These are phyloP conservation scores for Kalmanozyma brasiliensis DNA, from an alignment of 1,284 basidiomycete species.

Conservation along the genomic window DNA sequence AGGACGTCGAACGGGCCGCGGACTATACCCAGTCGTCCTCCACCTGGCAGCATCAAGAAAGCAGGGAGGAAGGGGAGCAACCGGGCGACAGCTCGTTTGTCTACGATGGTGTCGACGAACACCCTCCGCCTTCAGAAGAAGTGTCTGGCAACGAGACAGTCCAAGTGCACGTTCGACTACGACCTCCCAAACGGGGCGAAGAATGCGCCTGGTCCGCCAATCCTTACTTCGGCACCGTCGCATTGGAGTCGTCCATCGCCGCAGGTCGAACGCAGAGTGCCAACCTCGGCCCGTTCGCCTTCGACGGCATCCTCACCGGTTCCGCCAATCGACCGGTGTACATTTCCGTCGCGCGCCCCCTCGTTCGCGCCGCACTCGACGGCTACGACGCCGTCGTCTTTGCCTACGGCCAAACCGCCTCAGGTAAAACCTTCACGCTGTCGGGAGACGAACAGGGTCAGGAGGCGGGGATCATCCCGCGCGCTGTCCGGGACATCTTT, in stretches of 20 bases:
- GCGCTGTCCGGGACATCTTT: conserved; percentile 65
- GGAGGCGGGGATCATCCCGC: conserved; percentile 63
- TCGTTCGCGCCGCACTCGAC: conserved; percentile 72
- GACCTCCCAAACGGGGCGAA: conserved; percentile 48
- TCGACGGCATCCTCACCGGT: conserved; percentile 81
- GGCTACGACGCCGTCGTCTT: conserved; percentile 64
- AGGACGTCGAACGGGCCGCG: conserved; percentile 1
- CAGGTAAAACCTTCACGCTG: conserved; percentile 59
- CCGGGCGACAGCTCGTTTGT: conserved; percentile 56
- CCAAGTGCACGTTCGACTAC: conserved; percentile 56
- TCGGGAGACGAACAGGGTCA: conserved; percentile 69
- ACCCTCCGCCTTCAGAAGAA: conserved; percentile 2
- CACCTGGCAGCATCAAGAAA: conserved; percentile 11
- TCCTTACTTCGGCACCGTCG: conserved; percentile 34
- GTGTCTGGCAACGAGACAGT: conserved; percentile 35
- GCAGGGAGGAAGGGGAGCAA: conserved; percentile 6
- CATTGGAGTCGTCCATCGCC: conserved; percentile 49
- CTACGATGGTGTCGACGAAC: conserved; percentile 34
- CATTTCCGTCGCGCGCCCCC: conserved; percentile 81
- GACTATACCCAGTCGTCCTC: conserved; percentile 27
- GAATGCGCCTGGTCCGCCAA: conserved; percentile 59
- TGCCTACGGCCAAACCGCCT: conserved; percentile 69
- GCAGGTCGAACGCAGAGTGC: conserved; percentile 40
- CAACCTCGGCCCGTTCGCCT: conserved; percentile 51
- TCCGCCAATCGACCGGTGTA: conserved; percentile 87